These are phyloP conservation scores for Chlorella sp. DNA, from an alignment of 139 green algal genomes.

Conservation along the genomic window DNA sequence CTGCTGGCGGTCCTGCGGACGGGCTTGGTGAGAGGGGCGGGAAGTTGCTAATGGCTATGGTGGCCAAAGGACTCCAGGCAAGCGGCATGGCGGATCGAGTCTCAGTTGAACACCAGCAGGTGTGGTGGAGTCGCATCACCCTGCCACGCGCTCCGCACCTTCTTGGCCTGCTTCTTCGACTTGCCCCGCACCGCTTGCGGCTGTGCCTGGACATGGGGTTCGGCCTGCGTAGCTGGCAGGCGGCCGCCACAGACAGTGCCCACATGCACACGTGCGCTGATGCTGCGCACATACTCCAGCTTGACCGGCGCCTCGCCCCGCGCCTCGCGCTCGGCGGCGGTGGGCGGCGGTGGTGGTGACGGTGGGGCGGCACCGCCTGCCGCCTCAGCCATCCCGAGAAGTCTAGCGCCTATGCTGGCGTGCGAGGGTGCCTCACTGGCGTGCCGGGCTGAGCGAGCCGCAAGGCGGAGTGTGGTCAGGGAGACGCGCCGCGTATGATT, in stretches of 20 bases:
- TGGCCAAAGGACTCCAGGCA: no score
- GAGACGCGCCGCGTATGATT: no score
- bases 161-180: constrained; percentile 32
- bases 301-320: constrained; percentile 47
- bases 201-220: neutral
- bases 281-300: constrained; percentile 25
- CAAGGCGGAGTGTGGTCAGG: no score
- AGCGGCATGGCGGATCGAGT: no score
- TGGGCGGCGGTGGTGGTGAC: no score
- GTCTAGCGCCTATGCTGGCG: no score
- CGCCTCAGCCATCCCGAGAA: no score
- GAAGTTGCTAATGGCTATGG: no score
- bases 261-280: neutral
- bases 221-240: neutral
- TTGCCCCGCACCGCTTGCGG: neutral
- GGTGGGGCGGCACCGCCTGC: no score
- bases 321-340: constrained; percentile 29
- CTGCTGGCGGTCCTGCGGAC: constrained; percentile 40
- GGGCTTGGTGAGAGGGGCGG: neutral
- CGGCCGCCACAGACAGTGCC: constrained; percentile 12
- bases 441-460: no score
- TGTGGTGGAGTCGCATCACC: neutral
- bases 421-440: no score
- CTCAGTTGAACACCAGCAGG: neutral
- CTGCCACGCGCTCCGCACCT: neutral